Evolutionary conservation across 306 rosid species (phyloP).

Genomic region (Comarum palustre): DNA sequence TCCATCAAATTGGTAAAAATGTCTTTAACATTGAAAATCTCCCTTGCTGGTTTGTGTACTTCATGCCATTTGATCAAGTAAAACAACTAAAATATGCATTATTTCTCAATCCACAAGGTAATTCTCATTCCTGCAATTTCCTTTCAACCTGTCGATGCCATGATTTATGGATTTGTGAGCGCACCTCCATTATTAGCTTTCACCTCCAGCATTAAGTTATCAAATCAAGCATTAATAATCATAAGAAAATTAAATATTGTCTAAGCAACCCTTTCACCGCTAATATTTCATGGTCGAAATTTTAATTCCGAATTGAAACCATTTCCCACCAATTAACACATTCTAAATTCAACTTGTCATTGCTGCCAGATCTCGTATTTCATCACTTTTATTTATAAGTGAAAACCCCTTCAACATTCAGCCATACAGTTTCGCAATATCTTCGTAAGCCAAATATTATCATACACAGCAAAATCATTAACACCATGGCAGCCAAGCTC

Average conservation of each 20-base stretch:
- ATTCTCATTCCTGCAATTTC: neutral
- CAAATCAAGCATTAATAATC: neutral
- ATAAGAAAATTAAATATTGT: neutral
- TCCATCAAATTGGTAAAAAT: no score
- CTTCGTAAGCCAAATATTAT: neutral
- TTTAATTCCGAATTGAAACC: neutral
- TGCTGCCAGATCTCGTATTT: neutral
- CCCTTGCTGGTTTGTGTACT: no score
- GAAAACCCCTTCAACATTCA: neutral
- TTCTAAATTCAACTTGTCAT: neutral
- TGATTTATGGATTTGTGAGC: neutral
- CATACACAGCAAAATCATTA: neutral
- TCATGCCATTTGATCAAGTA: no score
- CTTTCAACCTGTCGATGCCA: neutral
- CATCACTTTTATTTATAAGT: neutral
- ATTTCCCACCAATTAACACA: neutral
- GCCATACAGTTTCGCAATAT: neutral
- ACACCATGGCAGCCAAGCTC: neutral
- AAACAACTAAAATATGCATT: no score
- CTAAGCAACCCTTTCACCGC: neutral
- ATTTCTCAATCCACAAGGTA: neutral
- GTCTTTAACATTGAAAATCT: no score
- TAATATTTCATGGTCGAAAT: neutral
- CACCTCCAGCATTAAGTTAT: neutral
- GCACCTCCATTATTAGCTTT: neutral